Base-by-base conservation (phyloP, 2,329 filamentous ascomycete species). In the Arthroderma sp. region DNA sequence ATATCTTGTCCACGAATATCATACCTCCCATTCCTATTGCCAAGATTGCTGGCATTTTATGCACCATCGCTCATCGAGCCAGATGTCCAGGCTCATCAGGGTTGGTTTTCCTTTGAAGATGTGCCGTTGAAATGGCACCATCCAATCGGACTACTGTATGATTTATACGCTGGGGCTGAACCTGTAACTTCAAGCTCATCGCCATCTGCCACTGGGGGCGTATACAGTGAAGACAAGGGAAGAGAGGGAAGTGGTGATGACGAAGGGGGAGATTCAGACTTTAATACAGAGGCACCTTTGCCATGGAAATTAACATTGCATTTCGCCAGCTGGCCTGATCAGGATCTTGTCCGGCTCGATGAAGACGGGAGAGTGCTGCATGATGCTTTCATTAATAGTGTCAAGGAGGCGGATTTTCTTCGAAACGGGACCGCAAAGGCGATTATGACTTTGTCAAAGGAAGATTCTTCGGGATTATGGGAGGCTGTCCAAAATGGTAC, bases 351-450 rank as follows among this genome's bases (percentile, higher is more conserved):
- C 10, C 68, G 63, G 4, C 69, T 78, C 4, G 77, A 80, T 54
- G 59, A 62, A 0, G 68, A 72, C 27, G 71, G 70, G 27, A 71
- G 70, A 53, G 68, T 73, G 2, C 66, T 80, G 57, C 74, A 78
- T 48, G 80, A 83, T 58, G 70, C 77, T 0, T 84, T 77, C 56
- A 78, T 81, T 44, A 82, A 83, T 52, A 77, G 72, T 43, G 79
- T 83, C 50, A 84, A 84, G 58, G 80, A 83, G 72, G 87, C 88
- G 29, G 87, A 94, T 63, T 94, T 87, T 54, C 70, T 94, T 42
- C 78, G 88, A 42, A 89, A 91, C 54, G 86, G 87, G 38, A 91
- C 83, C 44, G 86, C 86, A 10, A 87, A 89, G 60, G 82, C 83
- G 49, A 88, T 94, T 57, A 94, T 94, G 86, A 82, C 80, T 44